These are phyloP conservation scores for Leucocoprinus leucothites DNA, from an alignment of 768 basidiomycete genomes.

Conservation along the genomic window DNA sequence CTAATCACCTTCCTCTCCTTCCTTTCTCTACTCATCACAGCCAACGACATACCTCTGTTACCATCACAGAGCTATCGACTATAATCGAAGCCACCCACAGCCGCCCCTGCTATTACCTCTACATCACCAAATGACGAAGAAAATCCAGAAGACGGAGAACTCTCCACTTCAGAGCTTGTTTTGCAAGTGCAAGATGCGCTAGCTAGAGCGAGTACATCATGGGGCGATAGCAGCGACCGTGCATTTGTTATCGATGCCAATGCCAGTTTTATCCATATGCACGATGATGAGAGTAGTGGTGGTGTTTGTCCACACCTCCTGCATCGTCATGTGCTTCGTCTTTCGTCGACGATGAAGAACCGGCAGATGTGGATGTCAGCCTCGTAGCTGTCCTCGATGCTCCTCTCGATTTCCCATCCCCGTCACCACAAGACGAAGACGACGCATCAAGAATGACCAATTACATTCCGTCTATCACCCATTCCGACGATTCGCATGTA, in stretches of 20 bases:
- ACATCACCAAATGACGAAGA: neutral
- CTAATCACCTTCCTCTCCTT: constrained; percentile 13
- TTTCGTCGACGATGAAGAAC: neutral
- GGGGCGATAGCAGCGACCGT: constrained; percentile 40
- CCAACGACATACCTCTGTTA: no score
- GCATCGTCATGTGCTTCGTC: no score
- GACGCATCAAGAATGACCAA: constrained; percentile 3
- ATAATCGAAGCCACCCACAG: constrained; percentile 60
- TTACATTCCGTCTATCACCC: neutral
- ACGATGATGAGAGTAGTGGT: no score
- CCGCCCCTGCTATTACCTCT: neutral
- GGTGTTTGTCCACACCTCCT: no score
- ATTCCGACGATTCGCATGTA: neutral
- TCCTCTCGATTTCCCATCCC: no score
- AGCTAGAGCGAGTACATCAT: constrained; percentile 19
- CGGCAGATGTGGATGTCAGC: neutral
- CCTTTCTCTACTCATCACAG: no score
- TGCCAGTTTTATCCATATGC: constrained; percentile 6
- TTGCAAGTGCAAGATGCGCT: constrained; percentile 14
- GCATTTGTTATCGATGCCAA: constrained; percentile 48
- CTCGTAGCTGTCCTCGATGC: neutral
- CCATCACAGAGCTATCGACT: constrained; percentile 70
- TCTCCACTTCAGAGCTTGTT: constrained; percentile 12
- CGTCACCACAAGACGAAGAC: neutral
- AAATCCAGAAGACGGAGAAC: constrained; percentile 1